phyloP scores from a whole-genome alignment of 73 alveolate species.

The Tetrahymena elliotti region DNA sequence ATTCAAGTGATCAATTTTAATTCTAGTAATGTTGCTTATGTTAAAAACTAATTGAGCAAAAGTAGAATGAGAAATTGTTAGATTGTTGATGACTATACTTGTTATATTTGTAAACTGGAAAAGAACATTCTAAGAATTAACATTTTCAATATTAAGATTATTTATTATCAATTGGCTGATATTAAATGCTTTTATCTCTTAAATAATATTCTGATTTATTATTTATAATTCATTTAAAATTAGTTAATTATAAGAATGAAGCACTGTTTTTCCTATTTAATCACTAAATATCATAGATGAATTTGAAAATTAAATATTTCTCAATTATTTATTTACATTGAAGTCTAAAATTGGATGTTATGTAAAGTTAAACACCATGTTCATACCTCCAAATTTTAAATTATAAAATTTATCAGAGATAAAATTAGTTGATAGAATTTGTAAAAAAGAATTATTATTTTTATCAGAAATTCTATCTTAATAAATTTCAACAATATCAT shows the following conservation, averaged over 20 bases:
- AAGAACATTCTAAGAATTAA: not conserved
- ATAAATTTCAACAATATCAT: not conserved
- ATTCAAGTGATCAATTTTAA: not conserved
- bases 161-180: too few relatives aligned
- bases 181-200: not conserved
- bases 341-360: not conserved
- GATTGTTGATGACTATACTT: not conserved
- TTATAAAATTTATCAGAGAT: not conserved
- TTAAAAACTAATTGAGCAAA: not conserved
- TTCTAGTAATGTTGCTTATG: not conserved
- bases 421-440: not conserved
- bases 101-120: not conserved
- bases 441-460: not conserved
- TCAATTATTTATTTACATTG: too few relatives aligned
- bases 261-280: not conserved
- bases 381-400: not conserved
- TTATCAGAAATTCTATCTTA: not conserved
- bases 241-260: not conserved
- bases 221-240: not conserved
- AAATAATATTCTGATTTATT: too few relatives aligned
- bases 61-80: not conserved
- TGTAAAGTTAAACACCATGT: not conserved
- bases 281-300: not conserved
- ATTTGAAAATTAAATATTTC: not conserved
- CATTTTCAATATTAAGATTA: too few relatives aligned